phyloP scores from a whole-genome alignment of 2,329 filamentous ascomycete genomes.

The Acrocalymma vagum region DNA sequence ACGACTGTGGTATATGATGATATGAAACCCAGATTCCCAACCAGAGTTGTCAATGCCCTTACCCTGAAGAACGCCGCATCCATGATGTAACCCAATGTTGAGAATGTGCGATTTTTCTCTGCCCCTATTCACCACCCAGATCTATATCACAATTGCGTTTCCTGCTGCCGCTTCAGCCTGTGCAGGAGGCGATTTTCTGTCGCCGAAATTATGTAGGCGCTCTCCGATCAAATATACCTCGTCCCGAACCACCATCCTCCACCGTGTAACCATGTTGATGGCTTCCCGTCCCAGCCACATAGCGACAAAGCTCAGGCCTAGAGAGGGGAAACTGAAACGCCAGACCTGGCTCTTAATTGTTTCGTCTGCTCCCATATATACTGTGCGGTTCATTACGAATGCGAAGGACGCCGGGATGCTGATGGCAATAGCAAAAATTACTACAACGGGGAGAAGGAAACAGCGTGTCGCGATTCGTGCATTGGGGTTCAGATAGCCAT shows the following conservation, averaged over 20 bases:
- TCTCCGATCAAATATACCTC: constrained; percentile 98
- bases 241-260: constrained; percentile 85
- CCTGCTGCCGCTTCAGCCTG: neutral
- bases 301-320: constrained; percentile 56
- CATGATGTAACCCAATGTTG: no score
- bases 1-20: no score
- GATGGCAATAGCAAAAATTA: constrained; percentile 71
- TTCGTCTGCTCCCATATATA: constrained; percentile 52
- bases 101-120: no score
- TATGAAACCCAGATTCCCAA: no score
- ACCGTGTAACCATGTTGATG: constrained; percentile 70
- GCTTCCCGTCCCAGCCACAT: constrained; percentile 61
- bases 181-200: constrained; percentile 46
- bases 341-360: constrained; percentile 62
- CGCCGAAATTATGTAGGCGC: constrained; percentile 91
- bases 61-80: no score
- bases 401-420: constrained; percentile 70
- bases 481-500: constrained; percentile 80
- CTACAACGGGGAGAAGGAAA: constrained; percentile 79
- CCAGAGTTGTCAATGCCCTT: no score
- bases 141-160: constrained; percentile 2
- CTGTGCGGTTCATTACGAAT: constrained; percentile 56
- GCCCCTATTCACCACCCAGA: no score
- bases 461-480: constrained; percentile 80
- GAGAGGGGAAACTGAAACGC: constrained; percentile 77